A percentile compares a stretch with the other conserved stretches of the same genome.
These are phyloP conservation scores for Suillus discolor DNA, from an alignment of 768 basidiomycete genomes.

Conservation along the genomic window DNA sequence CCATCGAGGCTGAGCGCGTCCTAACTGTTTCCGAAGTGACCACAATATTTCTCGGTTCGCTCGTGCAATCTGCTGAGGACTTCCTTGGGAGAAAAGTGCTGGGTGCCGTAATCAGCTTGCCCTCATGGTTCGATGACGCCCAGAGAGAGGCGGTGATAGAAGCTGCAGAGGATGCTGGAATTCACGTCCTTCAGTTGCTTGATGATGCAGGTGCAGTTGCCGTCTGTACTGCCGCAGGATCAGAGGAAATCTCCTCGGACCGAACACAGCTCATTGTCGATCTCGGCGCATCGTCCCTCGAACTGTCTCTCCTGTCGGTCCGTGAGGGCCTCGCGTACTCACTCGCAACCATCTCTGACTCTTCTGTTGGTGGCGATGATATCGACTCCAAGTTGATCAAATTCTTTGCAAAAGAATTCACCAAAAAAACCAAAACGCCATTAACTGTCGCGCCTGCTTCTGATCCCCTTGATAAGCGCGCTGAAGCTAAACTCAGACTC, in stretches of 20 bases:
- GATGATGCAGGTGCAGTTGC: constrained; percentile 82
- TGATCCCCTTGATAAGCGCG: constrained; percentile 69
- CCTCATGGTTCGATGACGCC: constrained; percentile 68
- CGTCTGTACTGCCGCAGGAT: constrained; percentile 52
- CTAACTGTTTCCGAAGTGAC: constrained; percentile 85
- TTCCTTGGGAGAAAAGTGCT: constrained; percentile 81
- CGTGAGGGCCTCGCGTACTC: constrained; percentile 74
- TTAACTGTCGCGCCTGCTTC: constrained; percentile 65
- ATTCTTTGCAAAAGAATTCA: constrained; percentile 94
- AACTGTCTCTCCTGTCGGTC: constrained; percentile 69
- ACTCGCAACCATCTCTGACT: constrained; percentile 52
- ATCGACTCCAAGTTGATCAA: constrained; percentile 85
- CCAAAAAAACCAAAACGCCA: constrained; percentile 88
- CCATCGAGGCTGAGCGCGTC: constrained; percentile 64
- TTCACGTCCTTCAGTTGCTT: constrained; percentile 82
- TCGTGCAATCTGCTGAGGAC: constrained; percentile 85
- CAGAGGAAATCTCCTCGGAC: constrained; percentile 50
- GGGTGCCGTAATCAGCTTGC: constrained; percentile 84
- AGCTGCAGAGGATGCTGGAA: constrained; percentile 79
- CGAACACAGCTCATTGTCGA: constrained; percentile 83
- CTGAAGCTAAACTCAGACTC: constrained; percentile 90
- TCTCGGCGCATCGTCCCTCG: constrained; percentile 74
- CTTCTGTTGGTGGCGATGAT: constrained; percentile 60
- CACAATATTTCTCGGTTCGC: constrained; percentile 81
- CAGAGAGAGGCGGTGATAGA: constrained; percentile 72